Conservation (phyloP, 805 yeast genomes). For the Ogataea trehalophila region DNA sequence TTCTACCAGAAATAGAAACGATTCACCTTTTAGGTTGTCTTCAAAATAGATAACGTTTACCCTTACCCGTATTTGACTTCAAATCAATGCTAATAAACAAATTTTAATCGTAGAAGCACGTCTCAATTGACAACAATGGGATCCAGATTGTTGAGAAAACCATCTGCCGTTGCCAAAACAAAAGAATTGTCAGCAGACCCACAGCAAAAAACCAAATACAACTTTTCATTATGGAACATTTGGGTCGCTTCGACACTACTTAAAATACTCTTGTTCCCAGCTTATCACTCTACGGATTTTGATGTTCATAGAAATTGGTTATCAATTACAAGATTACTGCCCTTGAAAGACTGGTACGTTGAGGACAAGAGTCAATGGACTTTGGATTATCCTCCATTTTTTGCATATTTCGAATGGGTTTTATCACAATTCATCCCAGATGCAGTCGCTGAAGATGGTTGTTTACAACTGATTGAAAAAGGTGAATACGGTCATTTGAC, state of each 20-base stretch:
- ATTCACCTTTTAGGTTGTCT: no score
- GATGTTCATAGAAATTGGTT: constrained; percentile 98
- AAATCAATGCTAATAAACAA: neutral
- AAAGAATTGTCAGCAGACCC: neutral
- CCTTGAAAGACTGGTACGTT: constrained; percentile 75
- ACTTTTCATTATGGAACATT: constrained; percentile 56
- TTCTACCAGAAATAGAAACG: no score
- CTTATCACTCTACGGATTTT: constrained; percentile 92
- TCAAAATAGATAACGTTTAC: no score
- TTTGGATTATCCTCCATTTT: constrained; percentile 94
- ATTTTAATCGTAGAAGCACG: no score
- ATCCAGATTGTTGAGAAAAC: neutral
- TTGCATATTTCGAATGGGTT: constrained; percentile 90
- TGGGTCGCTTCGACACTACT: constrained; percentile 60
- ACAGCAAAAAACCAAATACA: constrained; percentile 18
- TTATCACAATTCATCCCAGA: constrained; percentile 68
- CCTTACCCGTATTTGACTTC: neutral
- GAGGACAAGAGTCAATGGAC: constrained; percentile 88
- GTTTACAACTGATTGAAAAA: constrained; percentile 58
- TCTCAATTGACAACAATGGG: no score
- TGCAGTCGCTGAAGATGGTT: constrained; percentile 64
- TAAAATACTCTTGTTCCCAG: constrained; percentile 61
- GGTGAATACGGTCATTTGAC: constrained; percentile 79
- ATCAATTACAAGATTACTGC: constrained; percentile 77
- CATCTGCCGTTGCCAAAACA: neutral